Evolutionary conservation across 345 rosid species (phyloP), one percentile per base, ranked within the genome.

Genomic region (Brassica carinata): DNA sequence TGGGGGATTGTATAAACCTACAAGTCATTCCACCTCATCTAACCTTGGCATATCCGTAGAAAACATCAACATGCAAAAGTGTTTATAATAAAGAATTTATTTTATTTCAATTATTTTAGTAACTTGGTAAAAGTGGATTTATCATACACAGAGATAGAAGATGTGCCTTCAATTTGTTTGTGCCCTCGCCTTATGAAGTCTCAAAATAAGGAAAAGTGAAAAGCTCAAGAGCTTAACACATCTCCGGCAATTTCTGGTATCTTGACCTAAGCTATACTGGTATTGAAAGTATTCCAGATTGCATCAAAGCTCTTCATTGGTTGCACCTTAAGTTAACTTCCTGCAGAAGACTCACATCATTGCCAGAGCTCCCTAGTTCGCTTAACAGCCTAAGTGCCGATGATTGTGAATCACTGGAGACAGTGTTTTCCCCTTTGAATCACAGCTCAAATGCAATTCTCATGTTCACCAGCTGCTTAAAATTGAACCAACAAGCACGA

Each of bases 381-480:
- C 14, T 61, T 1, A 1, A 4, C 0, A 3, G 0, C 7, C 5
- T 61, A 26, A 26, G 0, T 26, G 65, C n/a, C 0, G 7, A 8
- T 0, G 33, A 26, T 61, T 61, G 65, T 3, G 33, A 61, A 10
- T 61, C 65, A 10, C 27, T 57, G 27, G 11, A 26, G 65, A 62
- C 65, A 1, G n/a, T 61, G 7, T 26, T 61, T 61, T 10, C 2
- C 65, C 31, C n/a, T 61, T 10, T 61, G 29, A 59, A 51, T 1
- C 9, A 6, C 62, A 10, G 1, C 4, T 0, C 7, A 26, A 0
- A 2, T 6, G 11, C 27, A 2, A 0, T 0, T 0, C 14, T 74
- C n/a, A 0, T 0, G 0, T 75, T 75, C 71, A 75, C 6, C 9
- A 75, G 51, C 53, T 48, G 64, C 64, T 75, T 65, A 9, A 75